A percentile compares a stretch with the other conserved stretches of the same genome.
phyloP scores from a whole-genome alignment of 345 rosid species.

The Atalantia buxifolia region DNA sequence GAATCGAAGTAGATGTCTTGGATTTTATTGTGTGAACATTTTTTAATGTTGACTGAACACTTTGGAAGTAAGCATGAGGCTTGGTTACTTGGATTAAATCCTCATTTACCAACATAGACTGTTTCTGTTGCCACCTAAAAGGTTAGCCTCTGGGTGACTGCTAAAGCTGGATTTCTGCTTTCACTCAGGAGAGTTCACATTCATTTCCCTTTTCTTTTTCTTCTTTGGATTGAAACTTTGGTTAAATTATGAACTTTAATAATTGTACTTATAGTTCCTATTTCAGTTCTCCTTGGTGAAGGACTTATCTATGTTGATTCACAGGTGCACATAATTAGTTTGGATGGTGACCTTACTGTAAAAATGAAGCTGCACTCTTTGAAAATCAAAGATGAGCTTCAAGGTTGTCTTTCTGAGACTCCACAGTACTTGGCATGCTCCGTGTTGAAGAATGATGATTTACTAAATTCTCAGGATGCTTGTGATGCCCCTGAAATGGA shows the following conservation, averaged over 20 bases:
- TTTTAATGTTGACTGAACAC: background rate
- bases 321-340: constrained; percentile 74
- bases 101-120: background rate
- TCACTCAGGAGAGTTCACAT: background rate
- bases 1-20: background rate
- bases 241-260: background rate
- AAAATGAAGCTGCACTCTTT: constrained; percentile 88
- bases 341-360: constrained; percentile 63
- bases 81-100: background rate
- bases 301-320: constrained; percentile 6
- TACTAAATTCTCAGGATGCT: constrained; percentile 29
- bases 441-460: constrained; percentile 59
- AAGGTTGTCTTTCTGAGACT: constrained; percentile 48
- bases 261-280: background rate
- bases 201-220: background rate
- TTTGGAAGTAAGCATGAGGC: background rate
- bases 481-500: constrained; percentile 39
- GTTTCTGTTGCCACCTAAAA: background rate
- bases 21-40: background rate
- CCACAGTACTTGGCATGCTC: constrained; percentile 76
- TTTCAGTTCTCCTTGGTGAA: constrained; percentile 14
- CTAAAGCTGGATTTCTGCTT: background rate
- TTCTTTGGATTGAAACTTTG: background rate
- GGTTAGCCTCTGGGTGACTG: background rate
- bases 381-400: constrained; percentile 91